These are phyloP conservation scores for Lomentospora prolificans DNA, from an alignment of 2,329 filamentous ascomycete species.

Conservation along the genomic window DNA sequence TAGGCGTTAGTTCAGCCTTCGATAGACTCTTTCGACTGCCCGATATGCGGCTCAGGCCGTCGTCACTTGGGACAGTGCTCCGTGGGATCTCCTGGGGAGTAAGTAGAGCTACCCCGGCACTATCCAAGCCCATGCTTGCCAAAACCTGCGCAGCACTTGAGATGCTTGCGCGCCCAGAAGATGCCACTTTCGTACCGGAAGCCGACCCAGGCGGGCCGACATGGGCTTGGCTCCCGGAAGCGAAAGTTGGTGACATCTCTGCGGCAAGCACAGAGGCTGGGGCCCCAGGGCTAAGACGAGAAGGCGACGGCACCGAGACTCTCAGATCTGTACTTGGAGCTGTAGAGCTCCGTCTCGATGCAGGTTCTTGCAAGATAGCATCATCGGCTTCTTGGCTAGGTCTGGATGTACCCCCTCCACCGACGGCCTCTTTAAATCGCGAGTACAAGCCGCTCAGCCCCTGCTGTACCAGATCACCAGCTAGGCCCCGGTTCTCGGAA, in stretches of 20 bases:
- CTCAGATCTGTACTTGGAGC: slow-evolving; percentile 30
- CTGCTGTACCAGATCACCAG: slow-evolving; percentile 69
- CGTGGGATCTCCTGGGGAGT: neutral
- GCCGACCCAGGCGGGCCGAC: neutral
- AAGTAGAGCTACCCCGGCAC: neutral
- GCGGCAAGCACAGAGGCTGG: slow-evolving; percentile 12
- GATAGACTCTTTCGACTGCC: slow-evolving; percentile 3
- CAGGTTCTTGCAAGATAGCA: slow-evolving; percentile 30
- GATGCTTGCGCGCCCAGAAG: slow-evolving; percentile 2
- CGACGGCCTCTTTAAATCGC: slow-evolving; percentile 74
- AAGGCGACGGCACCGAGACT: slow-evolving; percentile 28
- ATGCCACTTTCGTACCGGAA: neutral
- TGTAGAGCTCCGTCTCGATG: slow-evolving; percentile 31
- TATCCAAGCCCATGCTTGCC: slow-evolving; percentile 4
- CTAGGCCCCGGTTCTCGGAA: slow-evolving; percentile 58
- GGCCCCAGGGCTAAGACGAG: slow-evolving; percentile 28
- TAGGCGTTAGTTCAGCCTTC: neutral
- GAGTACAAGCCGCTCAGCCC: slow-evolving; percentile 84
- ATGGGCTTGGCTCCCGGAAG: neutral
- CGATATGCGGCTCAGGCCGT: slow-evolving; percentile 3
- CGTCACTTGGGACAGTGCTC: slow-evolving; percentile 2
- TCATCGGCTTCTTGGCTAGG: slow-evolving; percentile 29
- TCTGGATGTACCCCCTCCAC: slow-evolving; percentile 44
- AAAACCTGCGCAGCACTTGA: slow-evolving; percentile 3
- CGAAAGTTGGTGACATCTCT: neutral